Evolutionary conservation across 306 rosid species (phyloP).

Genomic region (Clitoria ternatea): DNA sequence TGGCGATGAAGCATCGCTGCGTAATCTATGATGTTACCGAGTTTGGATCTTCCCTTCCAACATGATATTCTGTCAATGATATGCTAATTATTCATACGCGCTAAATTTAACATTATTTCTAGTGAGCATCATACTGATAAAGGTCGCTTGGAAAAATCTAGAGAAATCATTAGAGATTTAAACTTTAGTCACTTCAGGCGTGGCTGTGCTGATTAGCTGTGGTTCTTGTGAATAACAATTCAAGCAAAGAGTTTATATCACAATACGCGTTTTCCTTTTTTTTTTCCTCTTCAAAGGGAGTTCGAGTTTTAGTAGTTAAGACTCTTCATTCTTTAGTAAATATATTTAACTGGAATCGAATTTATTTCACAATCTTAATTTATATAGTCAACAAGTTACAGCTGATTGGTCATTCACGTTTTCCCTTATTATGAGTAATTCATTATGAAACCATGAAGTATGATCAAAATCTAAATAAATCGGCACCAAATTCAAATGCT

Average conservation of each 20-base stretch:
- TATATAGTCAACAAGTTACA: no score
- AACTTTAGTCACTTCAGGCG: neutral
- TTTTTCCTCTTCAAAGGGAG: no score
- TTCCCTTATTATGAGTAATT: no score
- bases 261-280: neutral
- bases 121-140: neutral
- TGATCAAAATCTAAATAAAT: no score
- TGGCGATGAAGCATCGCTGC: slow-evolving; percentile 7
- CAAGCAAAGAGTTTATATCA: neutral
- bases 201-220: neutral
- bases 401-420: no score
- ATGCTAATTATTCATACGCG: slow-evolving; percentile 11
- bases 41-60: neutral
- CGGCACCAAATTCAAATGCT: no score
- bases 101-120: neutral
- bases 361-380: no score
- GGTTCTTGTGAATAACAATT: neutral
- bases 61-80: neutral
- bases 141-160: neutral
- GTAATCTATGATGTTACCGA: neutral
- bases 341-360: no score
- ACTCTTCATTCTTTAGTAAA: no score
- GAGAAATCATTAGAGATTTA: neutral
- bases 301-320: no score
- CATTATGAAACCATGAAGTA: no score